Percentiles rank a stretch among this genome's conserved stretches.
Conservation (phyloP, 352 stramenopile species). For the Pythium chondricola region DNA sequence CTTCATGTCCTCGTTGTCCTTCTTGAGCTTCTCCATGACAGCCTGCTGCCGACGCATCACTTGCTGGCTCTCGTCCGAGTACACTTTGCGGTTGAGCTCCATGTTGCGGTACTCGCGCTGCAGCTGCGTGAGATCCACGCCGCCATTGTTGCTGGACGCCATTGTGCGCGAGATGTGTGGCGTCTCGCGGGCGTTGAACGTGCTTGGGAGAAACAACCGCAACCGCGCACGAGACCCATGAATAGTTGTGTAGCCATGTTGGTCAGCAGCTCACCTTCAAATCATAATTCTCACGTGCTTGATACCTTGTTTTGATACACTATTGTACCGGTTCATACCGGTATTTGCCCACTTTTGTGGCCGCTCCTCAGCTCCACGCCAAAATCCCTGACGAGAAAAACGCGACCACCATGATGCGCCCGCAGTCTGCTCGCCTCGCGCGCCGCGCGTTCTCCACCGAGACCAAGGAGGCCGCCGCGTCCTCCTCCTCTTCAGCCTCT, state of each 20-base stretch:
- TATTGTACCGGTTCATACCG: not conserved
- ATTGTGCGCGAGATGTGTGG: no score
- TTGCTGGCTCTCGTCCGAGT: slow-evolving; percentile 90
- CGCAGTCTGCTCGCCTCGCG: slow-evolving; percentile 14
- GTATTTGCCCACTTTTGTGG: not conserved
- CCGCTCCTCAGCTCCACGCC: no score
- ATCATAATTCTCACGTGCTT: not conserved
- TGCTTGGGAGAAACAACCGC: no score
- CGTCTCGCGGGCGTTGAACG: no score
- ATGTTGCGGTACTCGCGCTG: slow-evolving; percentile 96
- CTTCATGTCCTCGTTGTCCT: slow-evolving; percentile 84
- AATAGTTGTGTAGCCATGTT: not conserved
- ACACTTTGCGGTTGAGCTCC: slow-evolving; percentile 95
- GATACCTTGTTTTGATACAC: not conserved
- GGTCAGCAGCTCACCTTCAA: not conserved
- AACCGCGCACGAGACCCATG: not conserved
- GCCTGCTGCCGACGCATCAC: slow-evolving; percentile 93
- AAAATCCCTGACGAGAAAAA: not conserved
- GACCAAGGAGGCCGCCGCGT: slow-evolving; percentile 32
- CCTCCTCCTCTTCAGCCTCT: slow-evolving; percentile 14
- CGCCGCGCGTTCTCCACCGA: slow-evolving; percentile 56
- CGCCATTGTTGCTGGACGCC: slow-evolving; percentile 29
- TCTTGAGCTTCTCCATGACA: slow-evolving; percentile 86
- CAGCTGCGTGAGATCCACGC: slow-evolving; percentile 84
- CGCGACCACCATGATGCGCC: slow-evolving; percentile 19